Evolutionary conservation across 345 rosid genomes (phyloP).

Genomic region (Citrus unshiu): DNA sequence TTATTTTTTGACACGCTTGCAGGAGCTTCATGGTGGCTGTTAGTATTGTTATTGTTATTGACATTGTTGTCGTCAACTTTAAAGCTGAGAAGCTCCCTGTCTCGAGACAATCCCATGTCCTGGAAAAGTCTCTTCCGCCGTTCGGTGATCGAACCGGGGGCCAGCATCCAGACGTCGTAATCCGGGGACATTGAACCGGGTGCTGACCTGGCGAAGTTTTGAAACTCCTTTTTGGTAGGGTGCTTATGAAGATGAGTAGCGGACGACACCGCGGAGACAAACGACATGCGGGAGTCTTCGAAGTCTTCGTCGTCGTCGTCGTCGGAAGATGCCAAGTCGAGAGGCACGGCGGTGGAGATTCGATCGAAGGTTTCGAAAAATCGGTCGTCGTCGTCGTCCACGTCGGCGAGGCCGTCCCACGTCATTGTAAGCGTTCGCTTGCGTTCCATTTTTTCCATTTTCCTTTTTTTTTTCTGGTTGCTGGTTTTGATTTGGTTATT

Average conservation of each 20-base stretch:
- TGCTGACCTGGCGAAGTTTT: slow-evolving; percentile 13
- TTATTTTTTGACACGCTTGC: neutral
- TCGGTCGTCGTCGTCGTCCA: slow-evolving; percentile 56
- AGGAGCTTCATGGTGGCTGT: neutral
- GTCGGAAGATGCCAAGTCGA: slow-evolving; percentile 59
- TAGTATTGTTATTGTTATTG: slow-evolving; percentile 15
- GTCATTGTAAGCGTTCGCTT: slow-evolving; percentile 67
- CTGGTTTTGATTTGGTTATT: neutral
- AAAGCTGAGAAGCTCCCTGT: slow-evolving; percentile 39
- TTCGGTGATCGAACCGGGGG: slow-evolving; percentile 76
- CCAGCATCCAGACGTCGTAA: slow-evolving; percentile 84
- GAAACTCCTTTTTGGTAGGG: slow-evolving; percentile 1
- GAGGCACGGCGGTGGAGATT: slow-evolving; percentile 43
- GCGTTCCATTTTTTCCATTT: slow-evolving; percentile 36
- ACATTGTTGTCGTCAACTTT: neutral
- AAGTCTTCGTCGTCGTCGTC: slow-evolving; percentile 64
- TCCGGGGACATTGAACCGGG: slow-evolving; percentile 37
- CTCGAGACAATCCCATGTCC: slow-evolving; percentile 67
- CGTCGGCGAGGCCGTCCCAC: slow-evolving; percentile 66
- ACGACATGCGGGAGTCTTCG: slow-evolving; percentile 70
- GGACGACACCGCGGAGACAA: slow-evolving; percentile 48
- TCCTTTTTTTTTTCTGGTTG: neutral
- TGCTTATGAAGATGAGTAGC: neutral
- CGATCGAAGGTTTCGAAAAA: slow-evolving; percentile 66
- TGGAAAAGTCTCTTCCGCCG: slow-evolving; percentile 65